Evolutionary conservation across 495 filamentous ascomycete species (phyloP).

Genomic region (Trichoderma orchidacearum): DNA sequence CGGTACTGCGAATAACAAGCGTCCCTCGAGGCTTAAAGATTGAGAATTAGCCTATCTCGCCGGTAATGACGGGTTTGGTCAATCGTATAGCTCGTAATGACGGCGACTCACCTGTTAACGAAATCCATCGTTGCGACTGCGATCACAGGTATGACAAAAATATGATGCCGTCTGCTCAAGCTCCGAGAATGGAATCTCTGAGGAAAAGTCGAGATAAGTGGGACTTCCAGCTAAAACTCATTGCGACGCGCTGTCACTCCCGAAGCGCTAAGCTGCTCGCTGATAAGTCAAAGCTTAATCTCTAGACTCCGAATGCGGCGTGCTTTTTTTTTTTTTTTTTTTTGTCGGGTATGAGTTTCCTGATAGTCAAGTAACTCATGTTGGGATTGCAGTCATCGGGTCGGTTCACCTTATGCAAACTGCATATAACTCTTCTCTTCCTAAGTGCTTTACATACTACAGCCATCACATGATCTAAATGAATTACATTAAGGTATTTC

Average conservation of each 20-base stretch:
- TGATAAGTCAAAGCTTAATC: background rate
- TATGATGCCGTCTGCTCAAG: background rate
- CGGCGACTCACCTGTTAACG: slow-evolving; percentile 61
- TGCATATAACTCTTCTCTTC: too few species aligned
- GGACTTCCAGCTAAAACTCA: background rate
- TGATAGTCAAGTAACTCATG: too few species aligned
- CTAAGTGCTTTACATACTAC: too few species aligned
- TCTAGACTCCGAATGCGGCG: background rate
- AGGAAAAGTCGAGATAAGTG: background rate
- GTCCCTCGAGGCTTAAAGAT: slow-evolving; percentile 62
- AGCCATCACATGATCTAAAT: too few species aligned
- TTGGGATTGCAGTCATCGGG: too few species aligned
- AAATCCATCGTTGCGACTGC: slow-evolving; percentile 51
- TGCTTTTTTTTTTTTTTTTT: background rate
- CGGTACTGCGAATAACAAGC: slow-evolving; percentile 89
- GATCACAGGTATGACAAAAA: background rate
- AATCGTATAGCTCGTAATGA: too few species aligned
- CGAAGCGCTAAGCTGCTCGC: background rate
- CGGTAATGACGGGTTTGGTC: too few species aligned
- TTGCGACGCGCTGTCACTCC: too few species aligned
- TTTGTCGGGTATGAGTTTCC: too few species aligned
- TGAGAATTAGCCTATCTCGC: slow-evolving; percentile 4
- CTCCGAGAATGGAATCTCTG: too few species aligned
- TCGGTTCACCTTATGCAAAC: too few species aligned
- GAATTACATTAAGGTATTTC: too few species aligned